phyloP scores from a whole-genome alignment of 1,284 basidiomycete genomes.

The Leccinum pallidistipes region DNA sequence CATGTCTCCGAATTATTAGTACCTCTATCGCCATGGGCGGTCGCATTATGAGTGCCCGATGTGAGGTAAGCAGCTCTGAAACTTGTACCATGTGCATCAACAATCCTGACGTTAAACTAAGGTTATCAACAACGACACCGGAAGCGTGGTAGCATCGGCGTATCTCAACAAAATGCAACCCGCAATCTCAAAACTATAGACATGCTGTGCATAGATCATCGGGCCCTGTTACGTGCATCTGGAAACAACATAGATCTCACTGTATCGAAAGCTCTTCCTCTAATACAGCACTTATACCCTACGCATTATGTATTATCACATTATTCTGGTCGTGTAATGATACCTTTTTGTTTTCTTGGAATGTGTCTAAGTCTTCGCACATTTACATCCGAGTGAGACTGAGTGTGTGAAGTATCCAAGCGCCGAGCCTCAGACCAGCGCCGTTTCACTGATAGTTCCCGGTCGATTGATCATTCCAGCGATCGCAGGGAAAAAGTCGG shows the following conservation, averaged over 20 bases:
- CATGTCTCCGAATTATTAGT: constrained; percentile 55
- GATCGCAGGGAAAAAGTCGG: background rate
- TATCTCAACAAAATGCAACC: constrained; percentile 73
- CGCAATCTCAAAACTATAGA: constrained; percentile 36
- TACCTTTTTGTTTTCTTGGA: constrained; percentile 12
- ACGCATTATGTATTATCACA: constrained; percentile 25
- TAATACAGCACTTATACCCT: constrained; percentile 26
- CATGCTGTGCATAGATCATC: constrained; percentile 13
- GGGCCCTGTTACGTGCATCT: constrained; percentile 4
- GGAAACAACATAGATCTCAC: constrained; percentile 19
- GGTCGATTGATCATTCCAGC: background rate
- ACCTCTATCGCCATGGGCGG: constrained; percentile 65
- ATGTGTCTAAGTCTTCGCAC: background rate
- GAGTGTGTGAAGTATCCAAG: background rate
- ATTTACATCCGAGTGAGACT: background rate
- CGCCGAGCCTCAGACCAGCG: background rate
- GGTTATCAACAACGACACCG: constrained; percentile 56
- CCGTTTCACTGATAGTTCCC: constrained; percentile 2
- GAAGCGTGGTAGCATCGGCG: constrained; percentile 59
- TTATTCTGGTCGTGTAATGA: background rate
- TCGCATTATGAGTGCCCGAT: constrained; percentile 65
- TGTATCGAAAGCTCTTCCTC: constrained; percentile 21
- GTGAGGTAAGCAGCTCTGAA: constrained; percentile 46
- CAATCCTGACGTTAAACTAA: constrained; percentile 28
- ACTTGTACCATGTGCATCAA: constrained; percentile 25